Base-by-base conservation (phyloP, 1,139 yeast genomes). In the Debaryomyces coudertii region DNA sequence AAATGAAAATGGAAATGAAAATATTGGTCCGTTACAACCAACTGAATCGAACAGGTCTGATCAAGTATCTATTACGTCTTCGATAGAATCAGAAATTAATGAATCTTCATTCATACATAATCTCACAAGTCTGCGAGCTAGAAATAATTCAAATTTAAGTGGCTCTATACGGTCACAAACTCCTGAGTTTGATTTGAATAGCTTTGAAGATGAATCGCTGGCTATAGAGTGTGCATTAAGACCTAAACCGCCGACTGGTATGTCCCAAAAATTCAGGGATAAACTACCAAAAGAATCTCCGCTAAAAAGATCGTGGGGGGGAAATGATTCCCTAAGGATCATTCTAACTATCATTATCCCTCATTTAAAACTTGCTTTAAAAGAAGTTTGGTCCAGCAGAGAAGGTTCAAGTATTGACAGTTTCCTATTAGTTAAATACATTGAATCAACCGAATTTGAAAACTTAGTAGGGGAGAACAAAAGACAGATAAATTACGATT, bases 251-350 rank as follows among this genome's bases (percentile, higher is more conserved):
- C 90, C 89, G 1, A 63, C 76, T 1, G 92, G 92, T 2, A 79
- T 86, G 84, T 79, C 89, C 0, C 62, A 63, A 14, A 78, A 70
- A 48, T 81, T 83, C 0, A 78, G 77, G 44, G 81, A 82, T n/a
- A 88, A 87, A 56, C 62, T 72, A 22, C 81, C 83, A 0, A 68
- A 69, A 40, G 78, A 76, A 45, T 71, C 77, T 2, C 75, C 83
- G 1, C 60, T 85, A 24, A 65, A 69, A 22, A 61, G 73, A 31
- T 69, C 80, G 0, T 85, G 92, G 90, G 76, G 82, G 7, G 92
- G 92, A 1, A 68, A 69, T 41, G 75, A 73, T 36, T 73, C 86
- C 0, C 67, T 84, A 14, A 55, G 68, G 7, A 61, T 77, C 1
- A 63, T 86, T 1, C 53, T 78, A 8, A 69, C 73, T 8, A 57